Percentiles rank a stretch among this genome's conserved stretches.
phyloP scores from a whole-genome alignment of 768 basidiomycete genomes.

The Gyrodon lividus region DNA sequence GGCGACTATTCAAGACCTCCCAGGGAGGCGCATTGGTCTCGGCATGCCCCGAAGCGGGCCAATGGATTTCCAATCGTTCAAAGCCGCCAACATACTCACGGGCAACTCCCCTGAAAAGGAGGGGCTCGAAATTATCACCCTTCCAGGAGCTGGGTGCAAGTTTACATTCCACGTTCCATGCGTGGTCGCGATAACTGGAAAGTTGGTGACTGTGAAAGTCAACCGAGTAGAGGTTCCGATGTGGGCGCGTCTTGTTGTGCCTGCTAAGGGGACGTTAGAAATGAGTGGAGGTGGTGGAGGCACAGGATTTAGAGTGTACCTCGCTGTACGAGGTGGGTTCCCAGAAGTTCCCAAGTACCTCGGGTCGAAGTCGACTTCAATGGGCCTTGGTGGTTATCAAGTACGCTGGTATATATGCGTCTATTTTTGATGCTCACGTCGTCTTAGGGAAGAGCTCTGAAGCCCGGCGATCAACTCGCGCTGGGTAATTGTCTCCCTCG shows the following conservation, averaged over 20 bases:
- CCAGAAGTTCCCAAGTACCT: constrained; percentile 55
- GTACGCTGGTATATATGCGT: constrained; percentile 23
- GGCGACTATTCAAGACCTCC: constrained; percentile 56
- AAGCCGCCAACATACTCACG: constrained; percentile 56
- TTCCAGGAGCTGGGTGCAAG: constrained; percentile 43
- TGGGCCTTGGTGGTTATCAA: constrained; percentile 62
- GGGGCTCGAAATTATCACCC: constrained; percentile 52
- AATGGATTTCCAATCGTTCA: constrained; percentile 59
- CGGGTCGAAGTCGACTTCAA: constrained; percentile 64
- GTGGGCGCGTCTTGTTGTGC: constrained; percentile 52
- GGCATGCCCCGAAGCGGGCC: constrained; percentile 66
- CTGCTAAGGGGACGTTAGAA: constrained; percentile 41
- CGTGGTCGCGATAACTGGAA: constrained; percentile 58
- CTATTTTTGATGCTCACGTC: constrained; percentile 8
- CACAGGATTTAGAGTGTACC: constrained; percentile 52
- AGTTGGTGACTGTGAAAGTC: constrained; percentile 40
- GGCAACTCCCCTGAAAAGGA: constrained; percentile 52
- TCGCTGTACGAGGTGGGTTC: constrained; percentile 60
- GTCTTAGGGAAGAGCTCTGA: constrained; percentile 48
- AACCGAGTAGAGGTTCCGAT: constrained; percentile 38
- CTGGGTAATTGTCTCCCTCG: constrained; percentile 35
- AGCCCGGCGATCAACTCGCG: constrained; percentile 49
- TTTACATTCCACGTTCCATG: constrained; percentile 50
- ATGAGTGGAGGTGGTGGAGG: constrained; percentile 33
- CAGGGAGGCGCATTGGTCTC: constrained; percentile 49